Evolutionary conservation across 2,329 filamentous ascomycete species (phyloP), one percentile per base, ranked within the genome.

Genomic region (Emmonsiellopsis sp.): DNA sequence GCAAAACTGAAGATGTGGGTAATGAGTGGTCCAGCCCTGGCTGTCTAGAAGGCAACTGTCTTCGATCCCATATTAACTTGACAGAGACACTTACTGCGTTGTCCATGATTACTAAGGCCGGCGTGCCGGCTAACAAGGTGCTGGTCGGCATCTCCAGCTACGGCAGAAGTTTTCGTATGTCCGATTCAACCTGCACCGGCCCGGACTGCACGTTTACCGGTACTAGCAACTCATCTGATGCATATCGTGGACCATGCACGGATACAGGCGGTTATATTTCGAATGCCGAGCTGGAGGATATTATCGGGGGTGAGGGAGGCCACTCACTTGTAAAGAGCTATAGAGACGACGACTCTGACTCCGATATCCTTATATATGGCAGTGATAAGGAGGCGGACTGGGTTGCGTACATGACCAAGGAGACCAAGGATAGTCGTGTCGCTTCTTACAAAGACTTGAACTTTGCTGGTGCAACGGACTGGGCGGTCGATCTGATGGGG

Each of bases 21-120:
- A 66, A 60, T 42, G 43, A 53, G 32, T 62, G 51, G 31, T 43
- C 58, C 2, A 44, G 42, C 2, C 21, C 40, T 2, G 64, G 62
- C 11, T 70, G 67, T 50, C 39, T 44, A 4, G 33, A n/a, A 7
- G 63, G 64, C 1, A 63, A 63, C 45, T 68, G 72, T 46, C 61
- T 74, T 1, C 67, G 68, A 0, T 65, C 61, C 0, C 69, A 72
- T 55, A 60, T 73, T 55, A 74, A 74, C 60, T 51, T 63, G 43
- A 74, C 71, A 1, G 70, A 74, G 51, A 71, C 68, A 0, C 49
- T 53, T 0, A 57, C 58, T 11, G 55, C 70, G 0, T 57, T 75
- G 10, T 55, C 65, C 1, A 73, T 71, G 53, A 58, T 68, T 46
- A 65, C 64, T 6, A 73, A 73, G 55, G 69, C 71, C 1, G 69